Evolutionary conservation across 73 alveolate species (phyloP).

Genomic region (Halteria grandinella): DNA sequence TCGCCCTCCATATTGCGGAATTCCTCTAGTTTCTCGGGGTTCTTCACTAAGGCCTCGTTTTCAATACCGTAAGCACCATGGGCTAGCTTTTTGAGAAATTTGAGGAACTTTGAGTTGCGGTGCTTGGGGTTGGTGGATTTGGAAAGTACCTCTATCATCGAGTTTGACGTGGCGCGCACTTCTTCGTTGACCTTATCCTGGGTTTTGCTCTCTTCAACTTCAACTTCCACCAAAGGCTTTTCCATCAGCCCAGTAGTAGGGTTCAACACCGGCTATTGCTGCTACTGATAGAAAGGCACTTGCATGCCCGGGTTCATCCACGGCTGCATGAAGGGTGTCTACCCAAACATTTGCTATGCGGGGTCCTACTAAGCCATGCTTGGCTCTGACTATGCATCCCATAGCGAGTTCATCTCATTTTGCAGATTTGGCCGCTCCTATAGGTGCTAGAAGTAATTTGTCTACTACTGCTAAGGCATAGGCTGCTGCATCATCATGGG

Average conservation of each 20-base stretch:
- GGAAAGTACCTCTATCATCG: slow-evolving; percentile 36
- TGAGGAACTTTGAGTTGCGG: slow-evolving; percentile 67
- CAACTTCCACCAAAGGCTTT: background rate
- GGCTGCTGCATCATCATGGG: too few species aligned
- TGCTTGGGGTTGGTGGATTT: slow-evolving; percentile 62
- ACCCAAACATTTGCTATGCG: background rate
- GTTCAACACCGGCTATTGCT: background rate
- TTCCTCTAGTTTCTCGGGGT: slow-evolving; percentile 38
- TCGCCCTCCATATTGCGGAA: slow-evolving; percentile 4
- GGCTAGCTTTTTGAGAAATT: slow-evolving; percentile 65
- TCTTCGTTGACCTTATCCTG: slow-evolving; percentile 32
- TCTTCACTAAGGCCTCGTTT: slow-evolving; percentile 55
- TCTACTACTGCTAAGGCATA: slow-evolving; percentile 13
- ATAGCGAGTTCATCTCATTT: slow-evolving; percentile 47
- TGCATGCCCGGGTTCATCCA: slow-evolving; percentile 58
- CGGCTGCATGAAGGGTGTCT: slow-evolving; percentile 2
- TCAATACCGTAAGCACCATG: slow-evolving; percentile 62
- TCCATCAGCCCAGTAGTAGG: too few species aligned
- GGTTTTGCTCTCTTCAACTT: background rate
- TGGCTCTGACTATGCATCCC: slow-evolving; percentile 36
- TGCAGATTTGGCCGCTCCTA: slow-evolving; percentile 23
- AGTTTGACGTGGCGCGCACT: slow-evolving; percentile 47
- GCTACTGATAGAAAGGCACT: slow-evolving; percentile 24
- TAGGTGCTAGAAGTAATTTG: slow-evolving; percentile 12
- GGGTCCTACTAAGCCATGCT: background rate